Base-by-base conservation (phyloP, 208 protist genomes). In the Trypanosoma avium region DNA sequence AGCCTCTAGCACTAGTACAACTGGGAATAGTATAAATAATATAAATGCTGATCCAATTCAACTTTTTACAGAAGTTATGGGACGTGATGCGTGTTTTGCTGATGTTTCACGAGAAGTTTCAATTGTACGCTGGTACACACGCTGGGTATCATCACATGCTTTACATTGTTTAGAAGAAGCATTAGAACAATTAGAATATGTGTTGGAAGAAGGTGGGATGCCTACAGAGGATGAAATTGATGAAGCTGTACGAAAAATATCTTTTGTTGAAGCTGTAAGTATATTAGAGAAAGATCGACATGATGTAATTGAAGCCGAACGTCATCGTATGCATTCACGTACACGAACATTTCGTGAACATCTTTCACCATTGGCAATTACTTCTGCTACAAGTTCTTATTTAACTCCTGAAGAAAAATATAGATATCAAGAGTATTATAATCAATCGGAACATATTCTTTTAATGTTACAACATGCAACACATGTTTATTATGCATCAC, bases 391-490 rank as follows among this genome's bases (percentile, higher is more conserved):
- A 17, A 94, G 75, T 69, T 79, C 75, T 50, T 92, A 89, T 70
- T 78, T 94, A 4, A 82, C 68, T 3, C 4, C 71, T 3, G 85
- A 92, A 73, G 88, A 94, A 63, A 92, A 90, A 79, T 92, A 88
- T 67, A 76, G 77, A 70, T 94, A 91, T 65, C 88, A 94, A 71
- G 84, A 92, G 77, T 85, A 82, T 47, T 90, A 84, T 71, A 92
- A 92, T 55, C 80, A 92, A 62, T 83, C 88, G 22, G 85, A 94
- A 72, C 85, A 94, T 73, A 66, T 79, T 48, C 32, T 94, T 24
- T 66, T 81, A 21, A 58, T 88, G 59, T 67, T 92, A 26, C 75
- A 84, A 60, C 85, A 92, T 47, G 70, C 81, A 33, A 71, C 86
- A 59, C 50, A 88, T 10, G 68, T 75, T 67, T 45, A 75, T 64